phyloP scores from a whole-genome alignment of 257 asterid genomes.

The Rubia yunnanensis region DNA sequence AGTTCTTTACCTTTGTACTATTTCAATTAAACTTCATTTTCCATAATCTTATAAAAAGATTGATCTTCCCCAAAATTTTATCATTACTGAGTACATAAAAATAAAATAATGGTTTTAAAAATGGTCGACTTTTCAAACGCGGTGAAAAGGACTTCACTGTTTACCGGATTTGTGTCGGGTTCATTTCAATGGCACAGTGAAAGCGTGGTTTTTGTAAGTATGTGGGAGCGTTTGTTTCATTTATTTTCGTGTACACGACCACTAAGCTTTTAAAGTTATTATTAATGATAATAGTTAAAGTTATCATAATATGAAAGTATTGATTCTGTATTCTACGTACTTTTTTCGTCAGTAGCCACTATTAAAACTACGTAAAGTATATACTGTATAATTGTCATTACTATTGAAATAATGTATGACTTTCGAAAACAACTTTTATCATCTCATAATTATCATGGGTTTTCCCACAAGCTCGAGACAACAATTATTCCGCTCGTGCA shows the following conservation, averaged over 20 bases:
- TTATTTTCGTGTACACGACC: neutral
- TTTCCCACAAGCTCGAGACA: neutral
- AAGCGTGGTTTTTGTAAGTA: conserved; percentile 1
- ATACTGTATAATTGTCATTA: neutral
- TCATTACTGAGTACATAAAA: too few relatives aligned
- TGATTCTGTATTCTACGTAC: neutral
- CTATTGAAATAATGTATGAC: neutral
- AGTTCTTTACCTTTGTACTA: too few relatives aligned
- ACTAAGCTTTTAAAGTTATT: neutral
- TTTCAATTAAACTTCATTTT: too few relatives aligned
- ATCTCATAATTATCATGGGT: neutral
- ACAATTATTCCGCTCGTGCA: neutral
- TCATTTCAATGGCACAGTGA: neutral
- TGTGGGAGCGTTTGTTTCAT: neutral
- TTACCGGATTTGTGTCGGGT: neutral
- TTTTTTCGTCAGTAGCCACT: conserved; percentile 1
- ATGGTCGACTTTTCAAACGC: conserved; percentile 19
- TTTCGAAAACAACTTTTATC: neutral
- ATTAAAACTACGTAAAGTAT: neutral
- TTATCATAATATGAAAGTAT: neutral
- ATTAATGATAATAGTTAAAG: neutral
- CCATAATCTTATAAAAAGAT: too few relatives aligned
- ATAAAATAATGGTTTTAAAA: too few relatives aligned
- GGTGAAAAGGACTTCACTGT: conserved; percentile 18
- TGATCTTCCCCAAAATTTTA: too few relatives aligned